Conservation (phyloP, 2,329 filamentous ascomycete species). For the Ascochyta lentis region DNA sequence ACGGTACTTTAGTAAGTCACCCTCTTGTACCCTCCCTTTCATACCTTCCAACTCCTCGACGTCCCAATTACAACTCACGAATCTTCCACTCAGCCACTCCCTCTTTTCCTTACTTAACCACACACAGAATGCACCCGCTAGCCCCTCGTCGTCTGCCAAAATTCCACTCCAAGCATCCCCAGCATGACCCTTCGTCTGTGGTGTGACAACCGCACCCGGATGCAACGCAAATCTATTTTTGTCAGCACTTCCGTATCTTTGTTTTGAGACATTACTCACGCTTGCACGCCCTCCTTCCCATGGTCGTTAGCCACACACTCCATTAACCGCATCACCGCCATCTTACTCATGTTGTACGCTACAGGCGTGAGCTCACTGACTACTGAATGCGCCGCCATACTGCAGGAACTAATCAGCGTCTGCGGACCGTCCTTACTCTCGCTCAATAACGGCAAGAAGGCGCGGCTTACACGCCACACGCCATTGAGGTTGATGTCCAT, state of each 20-base stretch:
- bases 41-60: constrained; percentile 33
- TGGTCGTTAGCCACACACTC: constrained; percentile 46
- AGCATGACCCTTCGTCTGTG: constrained; percentile 16
- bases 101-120: constrained; percentile 32
- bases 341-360: constrained; percentile 30
- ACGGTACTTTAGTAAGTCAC: constrained; percentile 15
- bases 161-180: constrained; percentile 13
- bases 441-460: constrained; percentile 26
- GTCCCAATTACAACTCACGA: constrained; percentile 35
- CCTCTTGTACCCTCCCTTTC: constrained; percentile 11
- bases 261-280: constrained; percentile 6
- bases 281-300: constrained; percentile 23
- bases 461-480: constrained; percentile 22
- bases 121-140: constrained; percentile 36
- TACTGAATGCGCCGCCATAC: constrained; percentile 20
- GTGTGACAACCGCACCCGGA: constrained; percentile 35
- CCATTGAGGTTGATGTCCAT: constrained; percentile 32
- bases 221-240: constrained; percentile 17
- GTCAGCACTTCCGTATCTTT: no score
- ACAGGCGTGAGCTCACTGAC: constrained; percentile 20
- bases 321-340: constrained; percentile 25
- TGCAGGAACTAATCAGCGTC: constrained; percentile 23
- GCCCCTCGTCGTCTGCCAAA: constrained; percentile 30
- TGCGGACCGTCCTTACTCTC: constrained; percentile 15
- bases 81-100: constrained; percentile 33